A percentile compares a stretch with the other conserved stretches of the same genome.
phyloP scores from a whole-genome alignment of 805 yeast species.

The Candida endomychidarum region DNA sequence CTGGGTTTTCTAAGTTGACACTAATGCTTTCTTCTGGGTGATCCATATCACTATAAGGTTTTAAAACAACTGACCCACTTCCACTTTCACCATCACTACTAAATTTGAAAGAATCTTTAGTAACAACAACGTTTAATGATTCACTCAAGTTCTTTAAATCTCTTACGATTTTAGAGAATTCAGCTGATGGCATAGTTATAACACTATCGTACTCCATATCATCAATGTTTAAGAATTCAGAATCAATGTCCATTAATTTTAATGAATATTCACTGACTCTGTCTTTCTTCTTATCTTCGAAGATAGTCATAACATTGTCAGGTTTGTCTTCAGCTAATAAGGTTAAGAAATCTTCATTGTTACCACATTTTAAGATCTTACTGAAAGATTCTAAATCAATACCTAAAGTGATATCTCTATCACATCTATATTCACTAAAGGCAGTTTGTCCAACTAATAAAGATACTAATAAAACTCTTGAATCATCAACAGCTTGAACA shows the following conservation, averaged over 20 bases:
- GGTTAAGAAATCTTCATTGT: conserved; percentile 83
- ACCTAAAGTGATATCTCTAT: conserved; percentile 88
- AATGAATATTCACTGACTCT: conserved; percentile 88
- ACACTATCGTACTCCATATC: conserved; percentile 89
- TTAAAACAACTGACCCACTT: conserved; percentile 79
- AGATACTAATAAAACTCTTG: conserved; percentile 90
- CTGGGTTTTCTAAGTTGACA: conserved; percentile 82
- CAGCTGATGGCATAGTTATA: conserved; percentile 82
- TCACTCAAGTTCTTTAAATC: conserved; percentile 87
- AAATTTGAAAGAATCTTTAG: conserved; percentile 90
- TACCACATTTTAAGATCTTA: conserved; percentile 88
- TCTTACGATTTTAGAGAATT: conserved; percentile 85
- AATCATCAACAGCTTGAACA: conserved; percentile 96
- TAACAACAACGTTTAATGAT: conserved; percentile 78
- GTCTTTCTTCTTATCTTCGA: conserved; percentile 89
- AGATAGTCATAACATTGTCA: conserved; percentile 73
- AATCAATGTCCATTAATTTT: conserved; percentile 94
- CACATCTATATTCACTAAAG: conserved; percentile 92
- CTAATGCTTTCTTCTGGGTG: conserved; percentile 71
- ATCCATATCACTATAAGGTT: conserved; percentile 81
- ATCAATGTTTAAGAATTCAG: conserved; percentile 90
- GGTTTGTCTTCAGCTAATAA: conserved; percentile 88
- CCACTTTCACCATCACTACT: conserved; percentile 91
- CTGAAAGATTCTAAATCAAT: conserved; percentile 83
- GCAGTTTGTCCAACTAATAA: conserved; percentile 85